Conservation (phyloP, 805 yeast species). For the Wickerhamiella shivajii region DNA sequence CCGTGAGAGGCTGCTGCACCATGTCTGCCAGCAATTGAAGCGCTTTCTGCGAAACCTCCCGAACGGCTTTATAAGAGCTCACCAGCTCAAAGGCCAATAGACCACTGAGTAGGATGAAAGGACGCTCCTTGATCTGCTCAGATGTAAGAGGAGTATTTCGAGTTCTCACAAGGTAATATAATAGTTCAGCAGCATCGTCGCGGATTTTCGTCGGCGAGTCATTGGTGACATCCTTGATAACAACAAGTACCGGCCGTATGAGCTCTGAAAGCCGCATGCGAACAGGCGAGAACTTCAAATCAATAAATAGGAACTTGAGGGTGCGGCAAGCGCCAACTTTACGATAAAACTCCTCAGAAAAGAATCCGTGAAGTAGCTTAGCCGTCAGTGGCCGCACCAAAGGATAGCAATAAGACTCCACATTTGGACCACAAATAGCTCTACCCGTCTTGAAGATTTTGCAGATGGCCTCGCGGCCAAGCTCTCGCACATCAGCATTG, state of each 20-base stretch:
- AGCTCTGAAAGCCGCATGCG: conserved; percentile 68
- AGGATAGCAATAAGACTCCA: conserved; percentile 54
- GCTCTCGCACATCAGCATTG: conserved; percentile 49
- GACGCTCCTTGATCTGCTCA: conserved; percentile 51
- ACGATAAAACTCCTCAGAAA: conserved; percentile 71
- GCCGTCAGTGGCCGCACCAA: conserved; percentile 63
- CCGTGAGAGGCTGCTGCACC: conserved; percentile 53
- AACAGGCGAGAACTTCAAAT: conserved; percentile 46
- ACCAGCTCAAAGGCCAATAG: conserved; percentile 85
- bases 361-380: conserved; percentile 80
- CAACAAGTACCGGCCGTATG: conserved; percentile 75
- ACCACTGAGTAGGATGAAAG: conserved; percentile 71
- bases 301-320: conserved; percentile 54
- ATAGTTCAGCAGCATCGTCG: conserved; percentile 52
- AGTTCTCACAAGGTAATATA: conserved; percentile 44
- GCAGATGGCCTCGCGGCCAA: conserved; percentile 55
- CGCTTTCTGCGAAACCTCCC: conserved; percentile 67
- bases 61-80: conserved; percentile 68
- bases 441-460: conserved; percentile 46
- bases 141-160: conserved; percentile 52
- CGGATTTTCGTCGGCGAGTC: conserved; percentile 77
- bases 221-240: conserved; percentile 73
- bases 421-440: conserved; percentile 50
- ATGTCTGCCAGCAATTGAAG: conserved; percentile 53
- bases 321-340: conserved; percentile 88